phyloP scores from a whole-genome alignment of 2,329 filamentous ascomycete genomes.

The Chaetomium strumarium region DNA sequence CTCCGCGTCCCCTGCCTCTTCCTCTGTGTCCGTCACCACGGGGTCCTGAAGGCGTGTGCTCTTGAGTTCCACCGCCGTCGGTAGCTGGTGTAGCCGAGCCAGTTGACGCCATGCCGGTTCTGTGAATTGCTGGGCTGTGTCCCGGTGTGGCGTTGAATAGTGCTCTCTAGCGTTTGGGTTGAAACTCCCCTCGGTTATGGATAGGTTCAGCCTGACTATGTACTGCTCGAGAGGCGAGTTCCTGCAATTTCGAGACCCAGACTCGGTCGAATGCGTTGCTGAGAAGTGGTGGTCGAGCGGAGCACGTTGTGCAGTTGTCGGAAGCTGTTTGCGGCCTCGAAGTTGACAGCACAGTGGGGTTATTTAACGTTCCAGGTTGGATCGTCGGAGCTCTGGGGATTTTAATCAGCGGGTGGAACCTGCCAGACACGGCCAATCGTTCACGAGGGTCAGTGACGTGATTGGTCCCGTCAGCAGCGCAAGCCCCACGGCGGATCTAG shows the following conservation, averaged over 20 bases:
- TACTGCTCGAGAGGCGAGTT: no score
- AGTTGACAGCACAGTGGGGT: slow-evolving; percentile 19
- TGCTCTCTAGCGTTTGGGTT: no score
- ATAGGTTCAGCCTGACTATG: no score
- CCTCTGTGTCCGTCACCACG: slow-evolving; percentile 34
- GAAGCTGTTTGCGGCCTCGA: slow-evolving; percentile 1
- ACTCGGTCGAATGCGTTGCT: no score
- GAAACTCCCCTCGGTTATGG: no score
- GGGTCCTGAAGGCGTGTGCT: slow-evolving; percentile 11
- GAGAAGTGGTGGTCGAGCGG: no score
- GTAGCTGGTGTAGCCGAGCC: slow-evolving; percentile 11
- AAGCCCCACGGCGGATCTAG: slow-evolving; percentile 12
- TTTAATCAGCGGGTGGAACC: slow-evolving; percentile 13
- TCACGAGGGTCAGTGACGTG: neutral
- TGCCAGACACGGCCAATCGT: slow-evolving; percentile 9
- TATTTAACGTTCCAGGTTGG: no score
- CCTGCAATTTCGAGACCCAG: no score
- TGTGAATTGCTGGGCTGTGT: neutral
- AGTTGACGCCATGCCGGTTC: slow-evolving; percentile 18
- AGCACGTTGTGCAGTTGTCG: neutral
- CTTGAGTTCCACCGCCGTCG: slow-evolving; percentile 1
- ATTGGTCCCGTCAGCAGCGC: slow-evolving; percentile 1
- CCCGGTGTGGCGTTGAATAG: no score
- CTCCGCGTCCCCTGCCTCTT: slow-evolving; percentile 39
- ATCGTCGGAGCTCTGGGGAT: slow-evolving; percentile 8